Percentiles rank a stretch among this genome's conserved stretches.
Evolutionary conservation across 1,284 basidiomycete genomes (phyloP).

Genomic region (Rhodofomes roseus): DNA sequence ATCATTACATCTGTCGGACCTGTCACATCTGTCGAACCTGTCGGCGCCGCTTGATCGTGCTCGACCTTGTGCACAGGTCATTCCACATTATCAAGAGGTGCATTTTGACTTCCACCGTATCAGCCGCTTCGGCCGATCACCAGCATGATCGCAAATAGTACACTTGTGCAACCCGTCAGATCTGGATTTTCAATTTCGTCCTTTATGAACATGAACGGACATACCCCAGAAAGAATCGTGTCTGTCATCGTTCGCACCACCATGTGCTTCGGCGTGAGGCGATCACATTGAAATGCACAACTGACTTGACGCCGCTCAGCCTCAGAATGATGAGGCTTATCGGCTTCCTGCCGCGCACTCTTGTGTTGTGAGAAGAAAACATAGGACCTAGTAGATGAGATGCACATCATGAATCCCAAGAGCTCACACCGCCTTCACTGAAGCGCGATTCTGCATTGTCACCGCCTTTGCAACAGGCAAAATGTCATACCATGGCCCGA

Average conservation of each 20-base stretch:
- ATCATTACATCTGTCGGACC: neutral
- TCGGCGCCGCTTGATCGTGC: neutral
- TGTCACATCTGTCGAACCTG: neutral
- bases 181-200: neutral
- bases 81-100: neutral
- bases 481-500: too few species aligned
- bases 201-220: neutral
- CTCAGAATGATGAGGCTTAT: neutral
- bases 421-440: too few species aligned
- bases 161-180: neutral
- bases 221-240: neutral
- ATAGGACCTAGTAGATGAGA: too few species aligned
- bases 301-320: neutral
- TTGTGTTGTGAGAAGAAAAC: too few species aligned
- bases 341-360: too few species aligned
- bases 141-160: neutral
- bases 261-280: neutral
- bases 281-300: neutral
- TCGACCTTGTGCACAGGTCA: neutral
- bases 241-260: neutral
- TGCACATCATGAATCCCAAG: too few species aligned
- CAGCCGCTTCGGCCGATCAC: neutral
- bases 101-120: neutral
- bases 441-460: too few species aligned
- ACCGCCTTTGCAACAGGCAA: too few species aligned